Conservation (phyloP, 257 asterid genomes). For the Solanum piurae region DNA sequence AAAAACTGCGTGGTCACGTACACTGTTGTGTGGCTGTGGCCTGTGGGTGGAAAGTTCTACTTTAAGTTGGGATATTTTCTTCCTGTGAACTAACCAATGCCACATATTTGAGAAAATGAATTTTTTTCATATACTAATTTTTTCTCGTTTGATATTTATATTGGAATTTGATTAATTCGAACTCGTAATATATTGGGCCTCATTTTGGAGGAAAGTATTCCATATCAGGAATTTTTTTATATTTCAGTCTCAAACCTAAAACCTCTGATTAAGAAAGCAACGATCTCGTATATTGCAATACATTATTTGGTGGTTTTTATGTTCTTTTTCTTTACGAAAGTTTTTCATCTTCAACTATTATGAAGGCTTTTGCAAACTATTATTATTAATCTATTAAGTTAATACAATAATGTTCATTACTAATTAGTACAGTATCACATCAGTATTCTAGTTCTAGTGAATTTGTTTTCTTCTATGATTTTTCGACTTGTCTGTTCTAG, state of each 20-base stretch:
- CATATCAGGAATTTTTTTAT: no score
- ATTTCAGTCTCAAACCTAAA: no score
- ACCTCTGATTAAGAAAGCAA: accelerated
- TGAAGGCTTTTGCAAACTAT: background rate
- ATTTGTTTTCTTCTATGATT: background rate
- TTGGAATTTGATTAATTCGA: no score
- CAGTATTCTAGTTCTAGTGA: background rate
- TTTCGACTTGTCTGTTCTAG: background rate
- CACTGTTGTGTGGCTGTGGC: background rate
- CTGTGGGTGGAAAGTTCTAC: background rate
- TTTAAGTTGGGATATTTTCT: background rate
- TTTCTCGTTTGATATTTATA: no score
- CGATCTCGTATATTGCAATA: no score
- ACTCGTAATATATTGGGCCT: no score
- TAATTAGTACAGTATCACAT: background rate
- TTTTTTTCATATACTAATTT: no score
- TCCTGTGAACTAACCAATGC: background rate
- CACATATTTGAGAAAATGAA: background rate
- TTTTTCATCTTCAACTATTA: background rate
- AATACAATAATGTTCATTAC: background rate
- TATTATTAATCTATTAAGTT: background rate
- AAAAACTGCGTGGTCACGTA: background rate
- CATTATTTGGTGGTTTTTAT: background rate
- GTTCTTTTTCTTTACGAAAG: background rate
- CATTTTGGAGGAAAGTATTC: no score